Conservation (phyloP, 305 asterid species). For the Andrographis paniculata region DNA sequence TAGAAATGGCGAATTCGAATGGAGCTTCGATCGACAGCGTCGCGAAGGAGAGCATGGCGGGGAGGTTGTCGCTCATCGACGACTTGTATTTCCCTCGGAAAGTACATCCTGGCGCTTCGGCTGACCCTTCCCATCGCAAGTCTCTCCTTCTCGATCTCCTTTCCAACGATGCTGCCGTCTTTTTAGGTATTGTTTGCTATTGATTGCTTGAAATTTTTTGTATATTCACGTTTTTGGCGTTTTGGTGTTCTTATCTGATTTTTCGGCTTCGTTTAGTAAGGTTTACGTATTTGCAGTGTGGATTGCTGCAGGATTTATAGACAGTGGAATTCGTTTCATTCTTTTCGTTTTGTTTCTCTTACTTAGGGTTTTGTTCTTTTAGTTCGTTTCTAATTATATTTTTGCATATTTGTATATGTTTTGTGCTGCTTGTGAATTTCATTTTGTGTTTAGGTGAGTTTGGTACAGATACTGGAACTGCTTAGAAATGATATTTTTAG, state of each 20-base stretch:
- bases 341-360: background rate
- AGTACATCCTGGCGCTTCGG: constrained; percentile 48
- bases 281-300: background rate
- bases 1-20: constrained; percentile 25
- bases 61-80: constrained; percentile 57
- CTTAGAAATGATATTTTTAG: no score
- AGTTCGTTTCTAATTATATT: background rate
- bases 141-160: constrained; percentile 69
- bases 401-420: background rate
- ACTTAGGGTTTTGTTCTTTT: background rate
- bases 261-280: background rate
- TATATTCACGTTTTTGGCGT: background rate
- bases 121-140: constrained; percentile 56
- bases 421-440: background rate
- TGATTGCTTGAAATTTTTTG: background rate
- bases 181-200: constrained; percentile 42
- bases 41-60: constrained; percentile 50
- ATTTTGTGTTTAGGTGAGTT: background rate
- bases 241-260: background rate
- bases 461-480: no score
- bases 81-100: constrained; percentile 90
- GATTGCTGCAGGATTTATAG: no score
- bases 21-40: constrained; percentile 28
- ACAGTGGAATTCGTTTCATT: background rate
- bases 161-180: constrained; percentile 73